phyloP scores from a whole-genome alignment of 495 filamentous ascomycete genomes.

The Daldinia loculata region DNA sequence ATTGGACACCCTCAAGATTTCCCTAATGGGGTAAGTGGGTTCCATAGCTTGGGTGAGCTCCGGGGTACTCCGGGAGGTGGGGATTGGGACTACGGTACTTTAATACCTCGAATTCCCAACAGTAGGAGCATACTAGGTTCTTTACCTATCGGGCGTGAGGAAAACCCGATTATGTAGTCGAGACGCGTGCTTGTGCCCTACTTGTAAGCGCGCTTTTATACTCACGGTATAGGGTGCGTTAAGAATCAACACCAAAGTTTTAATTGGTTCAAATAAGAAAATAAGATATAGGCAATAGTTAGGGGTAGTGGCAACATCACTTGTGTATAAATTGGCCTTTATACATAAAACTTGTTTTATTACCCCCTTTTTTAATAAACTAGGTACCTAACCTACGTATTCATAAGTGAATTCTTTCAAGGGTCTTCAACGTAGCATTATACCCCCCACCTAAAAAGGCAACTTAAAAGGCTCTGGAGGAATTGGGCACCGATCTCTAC shows the following conservation, averaged over 20 bases:
- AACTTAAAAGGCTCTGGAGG: conserved; percentile 2
- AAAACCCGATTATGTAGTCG: neutral
- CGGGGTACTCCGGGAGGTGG: conserved; percentile 25
- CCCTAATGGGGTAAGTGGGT: conserved; percentile 36
- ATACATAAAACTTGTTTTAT: conserved; percentile 23
- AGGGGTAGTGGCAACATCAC: neutral
- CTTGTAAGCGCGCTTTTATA: conserved; percentile 15
- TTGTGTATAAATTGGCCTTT: conserved; percentile 2
- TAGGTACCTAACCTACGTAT: neutral
- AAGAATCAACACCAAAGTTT: neutral
- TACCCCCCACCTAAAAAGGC: conserved; percentile 17
- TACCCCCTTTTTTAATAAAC: conserved; percentile 32
- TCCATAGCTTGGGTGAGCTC: conserved; percentile 2
- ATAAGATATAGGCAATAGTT: neutral
- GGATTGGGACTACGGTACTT: neutral
- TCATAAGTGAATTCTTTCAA: conserved; percentile 27
- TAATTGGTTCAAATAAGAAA: neutral
- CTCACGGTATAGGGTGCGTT: conserved; percentile 16
- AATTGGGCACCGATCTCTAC: conserved; percentile 40
- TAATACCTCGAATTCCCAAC: neutral
- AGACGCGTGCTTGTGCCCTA: conserved; percentile 19
- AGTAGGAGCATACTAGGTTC: neutral
- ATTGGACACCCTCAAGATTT: conserved; percentile 6
- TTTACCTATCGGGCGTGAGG: conserved; percentile 12
- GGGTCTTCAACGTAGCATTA: conserved; percentile 31